Percentiles rank a stretch among this genome's conserved stretches.
phyloP scores from a whole-genome alignment of 2,329 filamentous ascomycete species.

The Setomelanomma holmii region DNA sequence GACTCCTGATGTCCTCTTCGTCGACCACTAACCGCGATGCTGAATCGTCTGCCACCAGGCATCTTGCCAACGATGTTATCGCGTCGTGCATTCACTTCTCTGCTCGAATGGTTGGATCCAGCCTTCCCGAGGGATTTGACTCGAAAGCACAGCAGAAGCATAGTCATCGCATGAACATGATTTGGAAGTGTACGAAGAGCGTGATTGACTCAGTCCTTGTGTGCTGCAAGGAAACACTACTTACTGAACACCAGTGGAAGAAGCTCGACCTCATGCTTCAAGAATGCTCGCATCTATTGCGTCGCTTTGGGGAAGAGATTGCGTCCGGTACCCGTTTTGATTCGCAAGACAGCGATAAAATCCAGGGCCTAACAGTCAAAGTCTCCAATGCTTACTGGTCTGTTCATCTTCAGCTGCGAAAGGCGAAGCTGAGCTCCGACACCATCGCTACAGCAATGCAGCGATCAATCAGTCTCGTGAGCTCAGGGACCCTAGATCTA shows the following conservation, averaged over 20 bases:
- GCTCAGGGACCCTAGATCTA: slow-evolving; percentile 61
- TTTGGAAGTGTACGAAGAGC: slow-evolving; percentile 39
- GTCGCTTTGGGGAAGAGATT: slow-evolving; percentile 29
- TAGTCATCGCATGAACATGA: slow-evolving; percentile 30
- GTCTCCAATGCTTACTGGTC: slow-evolving; percentile 76
- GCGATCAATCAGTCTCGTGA: slow-evolving; percentile 69
- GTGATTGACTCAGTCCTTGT: slow-evolving; percentile 45
- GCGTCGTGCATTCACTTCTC: slow-evolving; percentile 42
- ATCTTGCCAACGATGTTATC: slow-evolving; percentile 31
- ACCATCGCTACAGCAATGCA: slow-evolving; percentile 64
- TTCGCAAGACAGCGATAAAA: slow-evolving; percentile 14
- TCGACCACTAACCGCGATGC: slow-evolving; percentile 6
- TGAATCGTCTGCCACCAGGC: slow-evolving; percentile 9
- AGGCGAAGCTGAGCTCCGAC: slow-evolving; percentile 53
- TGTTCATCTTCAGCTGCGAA: slow-evolving; percentile 62
- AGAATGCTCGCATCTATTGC: slow-evolving; percentile 39
- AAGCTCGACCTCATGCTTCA: slow-evolving; percentile 41
- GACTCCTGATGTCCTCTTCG: slow-evolving; percentile 24
- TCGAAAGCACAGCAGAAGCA: slow-evolving; percentile 23
- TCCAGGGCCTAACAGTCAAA: slow-evolving; percentile 59
- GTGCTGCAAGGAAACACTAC: slow-evolving; percentile 39
- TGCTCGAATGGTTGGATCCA: slow-evolving; percentile 38
- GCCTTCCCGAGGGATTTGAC: slow-evolving; percentile 22
- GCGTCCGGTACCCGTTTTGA: slow-evolving; percentile 7
- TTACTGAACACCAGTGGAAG: slow-evolving; percentile 35